These are phyloP conservation scores for Inonotus hispidus DNA, from an alignment of 1,284 basidiomycete genomes.

Conservation along the genomic window DNA sequence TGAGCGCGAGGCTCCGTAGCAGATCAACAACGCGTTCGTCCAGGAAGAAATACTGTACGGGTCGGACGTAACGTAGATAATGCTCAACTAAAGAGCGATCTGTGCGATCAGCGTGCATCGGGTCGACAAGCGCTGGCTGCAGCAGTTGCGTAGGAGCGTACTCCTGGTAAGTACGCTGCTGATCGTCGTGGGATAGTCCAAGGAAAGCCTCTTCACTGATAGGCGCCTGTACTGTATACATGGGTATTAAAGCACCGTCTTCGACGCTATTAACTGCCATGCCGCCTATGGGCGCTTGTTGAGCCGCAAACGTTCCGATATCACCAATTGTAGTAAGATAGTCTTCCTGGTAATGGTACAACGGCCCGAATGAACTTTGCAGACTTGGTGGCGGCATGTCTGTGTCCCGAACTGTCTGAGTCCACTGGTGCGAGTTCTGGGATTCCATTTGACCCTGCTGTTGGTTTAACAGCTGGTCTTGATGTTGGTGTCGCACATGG, in stretches of 20 bases:
- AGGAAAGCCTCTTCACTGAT: background rate
- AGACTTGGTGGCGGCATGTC: slow-evolving; percentile 1
- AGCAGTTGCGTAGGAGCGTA: background rate
- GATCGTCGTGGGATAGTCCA: background rate
- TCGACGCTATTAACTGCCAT: background rate
- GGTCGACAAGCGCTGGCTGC: slow-evolving; percentile 1
- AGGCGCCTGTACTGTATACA: background rate
- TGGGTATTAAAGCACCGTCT: background rate
- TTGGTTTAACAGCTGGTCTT: background rate
- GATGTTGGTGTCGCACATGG: background rate
- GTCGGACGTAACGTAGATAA: slow-evolving; percentile 46
- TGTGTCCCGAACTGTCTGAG: slow-evolving; percentile 4
- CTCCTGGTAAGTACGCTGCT: background rate
- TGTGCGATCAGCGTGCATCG: slow-evolving; percentile 22
- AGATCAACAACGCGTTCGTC: slow-evolving; percentile 37
- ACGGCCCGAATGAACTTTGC: slow-evolving; percentile 6
- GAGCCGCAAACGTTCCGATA: background rate
- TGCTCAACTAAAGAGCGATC: slow-evolving; percentile 36
- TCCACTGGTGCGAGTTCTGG: background rate
- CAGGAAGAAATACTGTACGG: slow-evolving; percentile 62
- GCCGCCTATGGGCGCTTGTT: background rate
- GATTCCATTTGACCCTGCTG: background rate
- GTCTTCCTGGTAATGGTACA: slow-evolving; percentile 7
- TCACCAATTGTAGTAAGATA: background rate
- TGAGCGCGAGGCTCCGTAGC: slow-evolving; percentile 45